Evolutionary conservation across 441 rosid genomes (phyloP).

Genomic region (Caryocar brasiliense): DNA sequence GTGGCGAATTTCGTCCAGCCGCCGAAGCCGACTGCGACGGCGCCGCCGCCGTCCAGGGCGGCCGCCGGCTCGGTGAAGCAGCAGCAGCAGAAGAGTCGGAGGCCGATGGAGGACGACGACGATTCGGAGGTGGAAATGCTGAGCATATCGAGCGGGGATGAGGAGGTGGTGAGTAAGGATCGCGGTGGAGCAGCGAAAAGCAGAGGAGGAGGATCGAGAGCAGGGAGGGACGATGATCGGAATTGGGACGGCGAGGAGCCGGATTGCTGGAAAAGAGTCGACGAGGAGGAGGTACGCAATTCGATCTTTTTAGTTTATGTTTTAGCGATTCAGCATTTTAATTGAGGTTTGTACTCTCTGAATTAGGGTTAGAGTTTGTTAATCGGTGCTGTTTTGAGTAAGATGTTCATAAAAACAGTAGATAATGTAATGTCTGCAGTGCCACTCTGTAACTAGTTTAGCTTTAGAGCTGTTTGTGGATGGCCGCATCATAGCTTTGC

Average conservation of each 20-base stretch:
- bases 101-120: slow-evolving; percentile 53
- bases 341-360: no score
- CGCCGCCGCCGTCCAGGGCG: slow-evolving; percentile 7
- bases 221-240: slow-evolving; percentile 48
- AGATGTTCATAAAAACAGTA: no score
- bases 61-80: slow-evolving; percentile 7
- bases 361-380: no score
- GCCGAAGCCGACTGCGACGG: slow-evolving; percentile 21
- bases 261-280: slow-evolving; percentile 86
- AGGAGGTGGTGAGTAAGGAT: slow-evolving; percentile 46
- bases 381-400: no score
- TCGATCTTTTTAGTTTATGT: not conserved
- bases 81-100: slow-evolving; percentile 14
- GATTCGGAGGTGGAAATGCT: slow-evolving; percentile 97
- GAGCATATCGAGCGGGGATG: slow-evolving; percentile 96
- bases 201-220: slow-evolving; percentile 24
- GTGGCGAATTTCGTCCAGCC: slow-evolving; percentile 77
- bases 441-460: no score
- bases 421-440: no score
- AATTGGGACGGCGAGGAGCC: slow-evolving; percentile 91
- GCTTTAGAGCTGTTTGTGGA: no score
- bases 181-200: slow-evolving; percentile 11
- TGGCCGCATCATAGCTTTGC: no score
- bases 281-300: slow-evolving; percentile 65
- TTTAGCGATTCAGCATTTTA: not conserved